phyloP scores from a whole-genome alignment of 208 protist genomes.

The Leptomonas pyrrhocoris region DNA sequence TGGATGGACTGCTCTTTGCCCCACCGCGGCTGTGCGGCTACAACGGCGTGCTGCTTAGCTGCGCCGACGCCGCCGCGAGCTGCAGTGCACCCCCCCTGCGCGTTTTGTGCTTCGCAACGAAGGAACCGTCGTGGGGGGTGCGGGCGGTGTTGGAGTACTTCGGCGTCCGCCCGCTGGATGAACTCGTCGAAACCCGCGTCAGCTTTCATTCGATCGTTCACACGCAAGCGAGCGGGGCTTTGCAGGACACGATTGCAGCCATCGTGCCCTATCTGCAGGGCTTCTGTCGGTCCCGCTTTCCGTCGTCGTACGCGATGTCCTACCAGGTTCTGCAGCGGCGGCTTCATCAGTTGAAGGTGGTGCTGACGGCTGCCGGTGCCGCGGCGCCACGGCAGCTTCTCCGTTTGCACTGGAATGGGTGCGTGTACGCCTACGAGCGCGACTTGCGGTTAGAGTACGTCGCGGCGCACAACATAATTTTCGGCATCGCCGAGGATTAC shows the following conservation, averaged over 20 bases:
- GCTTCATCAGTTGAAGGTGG: slow-evolving; percentile 44
- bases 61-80: neutral
- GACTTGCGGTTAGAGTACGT: slow-evolving; percentile 61
- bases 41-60: slow-evolving; percentile 18
- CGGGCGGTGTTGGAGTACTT: slow-evolving; percentile 48
- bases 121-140: slow-evolving; percentile 51
- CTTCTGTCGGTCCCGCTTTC: slow-evolving; percentile 31
- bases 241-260: slow-evolving; percentile 51
- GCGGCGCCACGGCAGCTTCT: slow-evolving; percentile 15
- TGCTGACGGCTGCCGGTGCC: slow-evolving; percentile 31
- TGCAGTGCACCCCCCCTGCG: slow-evolving; percentile 25
- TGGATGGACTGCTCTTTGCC: slow-evolving; percentile 61
- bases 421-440: slow-evolving; percentile 40
- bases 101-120: slow-evolving; percentile 44
- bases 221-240: slow-evolving; percentile 20
- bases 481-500: slow-evolving; percentile 55
- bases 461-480: slow-evolving; percentile 69
- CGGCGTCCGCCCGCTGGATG: slow-evolving; percentile 48
- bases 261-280: slow-evolving; percentile 56
- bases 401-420: slow-evolving; percentile 22
- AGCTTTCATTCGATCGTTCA: slow-evolving; percentile 32
- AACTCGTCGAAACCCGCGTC: slow-evolving; percentile 42
- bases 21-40: slow-evolving; percentile 51
- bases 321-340: slow-evolving; percentile 23
- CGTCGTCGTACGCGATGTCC: slow-evolving; percentile 45